Evolutionary conservation across 2,329 filamentous ascomycete species (phyloP), one percentile per base, ranked within the genome.

Genomic region (Colletotrichum shisoi): DNA sequence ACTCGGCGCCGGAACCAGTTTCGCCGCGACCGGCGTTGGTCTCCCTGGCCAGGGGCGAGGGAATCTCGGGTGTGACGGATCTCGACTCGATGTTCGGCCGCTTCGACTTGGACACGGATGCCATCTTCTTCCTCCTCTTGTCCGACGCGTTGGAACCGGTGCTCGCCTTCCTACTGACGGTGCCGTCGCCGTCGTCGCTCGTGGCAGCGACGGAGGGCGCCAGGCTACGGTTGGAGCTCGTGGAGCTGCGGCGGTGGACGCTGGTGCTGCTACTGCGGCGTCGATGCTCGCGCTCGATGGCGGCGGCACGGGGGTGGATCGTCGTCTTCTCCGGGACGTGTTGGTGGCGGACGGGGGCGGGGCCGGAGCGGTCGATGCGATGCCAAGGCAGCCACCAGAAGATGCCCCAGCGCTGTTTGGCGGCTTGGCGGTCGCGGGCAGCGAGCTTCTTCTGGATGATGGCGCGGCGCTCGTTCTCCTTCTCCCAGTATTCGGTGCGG

Each of bases 401-500:
- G 89, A 89, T 91, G 24, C 90, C 87, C 59, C 90, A 88, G 69
- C 89, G 83, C 72, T 89, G 82, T 73, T 87, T 88, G 13, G 90
- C 89, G 45, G 92, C 79, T 68, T 90, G 87, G 19, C 85, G 84
- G 72, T 94, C 89, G 39, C 87, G 85, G 58, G 88, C 85, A 69
- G 88, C 86, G 57, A 97, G 81, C 74, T 91, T 91, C 49, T 84
- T 75, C 48, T 92, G 85, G 27, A 97, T 81, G 64, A 91, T 80
- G 3, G 90, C 86, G 13, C 95, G 88, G 2, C 94, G 89, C 77
- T 96, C 93, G 75, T 99, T 99, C 77, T 99, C 95, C 69, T 89
- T 89, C 73, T 97, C 94, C 95, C 95, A 99, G 79, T 97, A 99
- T 68, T 97, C 94, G 40, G 90, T 89, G 60, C 95, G 87, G 78